Conservation (phyloP, 345 rosid species). For the Triadica sebifera region DNA sequence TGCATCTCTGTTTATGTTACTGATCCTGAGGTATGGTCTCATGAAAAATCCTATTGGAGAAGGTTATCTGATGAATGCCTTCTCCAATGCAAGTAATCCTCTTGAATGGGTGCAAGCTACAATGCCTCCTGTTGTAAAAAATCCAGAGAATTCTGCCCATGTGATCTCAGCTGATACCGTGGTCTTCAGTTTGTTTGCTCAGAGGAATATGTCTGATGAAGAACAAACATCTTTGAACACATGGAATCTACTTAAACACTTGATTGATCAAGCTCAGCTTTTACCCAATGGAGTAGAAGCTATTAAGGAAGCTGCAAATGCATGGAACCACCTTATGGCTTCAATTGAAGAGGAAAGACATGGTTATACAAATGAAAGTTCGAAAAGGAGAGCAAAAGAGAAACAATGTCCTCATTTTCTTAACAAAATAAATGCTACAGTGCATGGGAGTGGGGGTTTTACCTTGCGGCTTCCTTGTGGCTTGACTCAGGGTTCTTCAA, state of each 20-base stretch:
- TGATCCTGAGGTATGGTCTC: slow-evolving; percentile 64
- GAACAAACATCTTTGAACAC: slow-evolving; percentile 64
- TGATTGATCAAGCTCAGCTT: slow-evolving; percentile 61
- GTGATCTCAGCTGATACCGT: slow-evolving; percentile 56
- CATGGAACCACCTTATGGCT: slow-evolving; percentile 75
- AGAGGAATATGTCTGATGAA: slow-evolving; percentile 58
- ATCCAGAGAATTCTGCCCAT: slow-evolving; percentile 53
- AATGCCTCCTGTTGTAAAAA: slow-evolving; percentile 50
- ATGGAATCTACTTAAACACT: slow-evolving; percentile 64
- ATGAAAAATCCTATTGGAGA: slow-evolving; percentile 59
- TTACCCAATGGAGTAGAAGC: slow-evolving; percentile 81
- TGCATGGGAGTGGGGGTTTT: slow-evolving; percentile 39
- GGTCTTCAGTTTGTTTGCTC: slow-evolving; percentile 51
- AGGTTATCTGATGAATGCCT: slow-evolving; percentile 44
- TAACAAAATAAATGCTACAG: slow-evolving; percentile 73
- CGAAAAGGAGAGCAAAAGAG: slow-evolving; percentile 37
- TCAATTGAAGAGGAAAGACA: slow-evolving; percentile 66
- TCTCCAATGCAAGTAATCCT: slow-evolving; percentile 66
- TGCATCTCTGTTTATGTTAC: slow-evolving; percentile 72
- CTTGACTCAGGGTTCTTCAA: slow-evolving; percentile 88
- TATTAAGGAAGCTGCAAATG: slow-evolving; percentile 82
- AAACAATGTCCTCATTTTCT: slow-evolving; percentile 89
- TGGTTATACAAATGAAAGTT: slow-evolving; percentile 46
- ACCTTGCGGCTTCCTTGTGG: slow-evolving; percentile 85
- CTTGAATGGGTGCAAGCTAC: slow-evolving; percentile 68